Evolutionary conservation across 495 filamentous ascomycete species (phyloP).

Genomic region (Penicillium maclennaniae): DNA sequence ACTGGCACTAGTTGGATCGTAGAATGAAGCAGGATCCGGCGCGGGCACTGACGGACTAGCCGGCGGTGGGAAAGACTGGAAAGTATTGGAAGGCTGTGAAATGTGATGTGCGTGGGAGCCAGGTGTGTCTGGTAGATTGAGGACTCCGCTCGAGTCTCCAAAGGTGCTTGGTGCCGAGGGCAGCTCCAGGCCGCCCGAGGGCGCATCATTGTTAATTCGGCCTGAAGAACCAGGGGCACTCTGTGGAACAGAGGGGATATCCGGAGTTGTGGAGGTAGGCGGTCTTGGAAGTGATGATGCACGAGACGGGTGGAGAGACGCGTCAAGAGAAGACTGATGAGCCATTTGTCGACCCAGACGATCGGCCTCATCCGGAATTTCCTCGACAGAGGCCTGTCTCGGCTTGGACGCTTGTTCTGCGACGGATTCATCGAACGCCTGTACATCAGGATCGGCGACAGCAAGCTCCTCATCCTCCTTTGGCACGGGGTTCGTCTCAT

Average conservation of each 20-base stretch:
- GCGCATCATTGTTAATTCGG: slow-evolving; percentile 16
- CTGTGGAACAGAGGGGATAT: slow-evolving; percentile 24
- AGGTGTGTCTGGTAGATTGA: slow-evolving; percentile 41
- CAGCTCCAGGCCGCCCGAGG: slow-evolving; percentile 28
- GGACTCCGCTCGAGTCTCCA: slow-evolving; percentile 21
- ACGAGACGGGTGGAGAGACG: slow-evolving; percentile 50
- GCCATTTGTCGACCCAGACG: slow-evolving; percentile 33
- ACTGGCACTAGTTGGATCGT: slow-evolving; percentile 22
- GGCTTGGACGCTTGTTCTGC: slow-evolving; percentile 36
- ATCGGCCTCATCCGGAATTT: slow-evolving; percentile 47
- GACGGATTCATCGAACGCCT: slow-evolving; percentile 41
- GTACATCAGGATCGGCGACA: slow-evolving; percentile 40
- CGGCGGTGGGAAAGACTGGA: slow-evolving; percentile 49
- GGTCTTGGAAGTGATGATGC: slow-evolving; percentile 38
- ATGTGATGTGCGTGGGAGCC: slow-evolving; percentile 10
- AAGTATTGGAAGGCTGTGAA: slow-evolving; percentile 24
- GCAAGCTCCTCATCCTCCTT: slow-evolving; percentile 34
- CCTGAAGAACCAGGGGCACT: slow-evolving; percentile 19
- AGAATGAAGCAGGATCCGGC: slow-evolving; percentile 33
- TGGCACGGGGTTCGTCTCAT: slow-evolving; percentile 75
- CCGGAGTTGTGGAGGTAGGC: slow-evolving; percentile 23
- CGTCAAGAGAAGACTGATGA: slow-evolving; percentile 39
- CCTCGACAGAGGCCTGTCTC: slow-evolving; percentile 56
- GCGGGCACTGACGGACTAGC: slow-evolving; percentile 23
- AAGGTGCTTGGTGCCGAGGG: slow-evolving; percentile 40